phyloP scores from a whole-genome alignment of 257 asterid species.

The Echites panduratus region DNA sequence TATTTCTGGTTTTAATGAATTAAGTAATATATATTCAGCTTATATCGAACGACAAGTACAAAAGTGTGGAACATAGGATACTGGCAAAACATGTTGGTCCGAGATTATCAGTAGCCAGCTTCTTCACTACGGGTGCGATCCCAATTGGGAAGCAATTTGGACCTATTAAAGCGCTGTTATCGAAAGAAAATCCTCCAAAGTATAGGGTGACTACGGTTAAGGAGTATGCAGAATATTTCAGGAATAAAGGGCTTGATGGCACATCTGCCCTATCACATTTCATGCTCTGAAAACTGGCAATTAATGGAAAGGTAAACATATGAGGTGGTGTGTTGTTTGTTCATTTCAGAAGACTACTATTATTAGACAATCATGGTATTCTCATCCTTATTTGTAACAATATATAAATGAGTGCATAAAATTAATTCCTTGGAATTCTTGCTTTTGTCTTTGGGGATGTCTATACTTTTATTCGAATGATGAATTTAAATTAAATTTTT shows the following conservation, averaged over 20 bases:
- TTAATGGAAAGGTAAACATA: too few relatives aligned
- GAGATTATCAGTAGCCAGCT: constrained; percentile 2
- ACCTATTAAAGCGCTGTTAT: constrained; percentile 5
- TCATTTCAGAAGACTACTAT: too few relatives aligned
- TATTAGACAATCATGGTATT: too few relatives aligned
- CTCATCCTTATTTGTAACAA: too few relatives aligned
- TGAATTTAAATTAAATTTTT: too few relatives aligned
- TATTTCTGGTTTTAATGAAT: background rate
- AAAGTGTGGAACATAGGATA: constrained; percentile 3
- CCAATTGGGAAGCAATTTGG: background rate
- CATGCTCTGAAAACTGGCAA: background rate
- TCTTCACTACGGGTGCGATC: background rate
- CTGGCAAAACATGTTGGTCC: background rate
- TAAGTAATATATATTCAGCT: too few relatives aligned
- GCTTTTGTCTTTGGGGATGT: too few relatives aligned
- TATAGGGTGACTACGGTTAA: background rate
- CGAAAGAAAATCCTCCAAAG: background rate
- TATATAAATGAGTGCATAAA: too few relatives aligned
- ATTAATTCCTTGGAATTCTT: too few relatives aligned
- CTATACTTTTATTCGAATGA: too few relatives aligned
- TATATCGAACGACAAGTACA: constrained; percentile 2
- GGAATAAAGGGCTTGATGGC: constrained; percentile 20
- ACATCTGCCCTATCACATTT: constrained; percentile 19
- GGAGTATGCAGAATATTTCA: background rate
- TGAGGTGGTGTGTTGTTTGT: too few relatives aligned